Evolutionary conservation across 1,284 basidiomycete genomes (phyloP), one percentile per base, ranked within the genome.

Genomic region (Fomitiporia mediterranea): DNA sequence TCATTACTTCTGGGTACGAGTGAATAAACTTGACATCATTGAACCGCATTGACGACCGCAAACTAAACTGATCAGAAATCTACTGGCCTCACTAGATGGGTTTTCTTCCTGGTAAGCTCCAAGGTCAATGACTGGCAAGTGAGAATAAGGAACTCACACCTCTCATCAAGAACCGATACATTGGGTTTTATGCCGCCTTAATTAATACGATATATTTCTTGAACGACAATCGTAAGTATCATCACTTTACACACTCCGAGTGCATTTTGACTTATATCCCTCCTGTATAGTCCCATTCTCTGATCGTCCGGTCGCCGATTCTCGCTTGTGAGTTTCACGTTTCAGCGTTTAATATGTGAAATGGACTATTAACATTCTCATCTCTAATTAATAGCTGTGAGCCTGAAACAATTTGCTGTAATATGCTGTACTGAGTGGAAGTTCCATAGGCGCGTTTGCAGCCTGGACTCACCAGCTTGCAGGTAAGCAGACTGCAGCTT

Each of bases 111-210:
- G 6, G 48, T 23, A 21, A 37, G 48, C 13, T 8, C 8, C n/a
- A n/a, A 28, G 27, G 21, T 19, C 19, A 13, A 13, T 25, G 6
- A 19, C 42, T 5, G 3, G 1, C 19, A 21, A 23, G 21, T 4
- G 21, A 23, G 21, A 1, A 21, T 25, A 8, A 6, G 9, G 4
- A 32, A 19, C 4, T 28, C 35, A 17, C 13, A 15, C 6, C 35
- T 52, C 15, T 42, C n/a, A 11, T 37, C 11, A 17, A 53, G 52
- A 53, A 53, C 25, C 52, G 52, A 2, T 53, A 53, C 21, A 44
- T 46, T 15, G 52, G 52, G 30, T 28, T 53, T 23, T 44, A 28
- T n/a, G 38, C 52, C 2, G 52, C 52, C 13, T 9, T 34, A 23
- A 43, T 44, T 30, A 27, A 44, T 28, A 44, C 30, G 3, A 35